Percentiles rank a stretch among this genome's conserved stretches.
Conservation (phyloP, 2,329 filamentous ascomycete species). For the Stachybotrys chartarum region DNA sequence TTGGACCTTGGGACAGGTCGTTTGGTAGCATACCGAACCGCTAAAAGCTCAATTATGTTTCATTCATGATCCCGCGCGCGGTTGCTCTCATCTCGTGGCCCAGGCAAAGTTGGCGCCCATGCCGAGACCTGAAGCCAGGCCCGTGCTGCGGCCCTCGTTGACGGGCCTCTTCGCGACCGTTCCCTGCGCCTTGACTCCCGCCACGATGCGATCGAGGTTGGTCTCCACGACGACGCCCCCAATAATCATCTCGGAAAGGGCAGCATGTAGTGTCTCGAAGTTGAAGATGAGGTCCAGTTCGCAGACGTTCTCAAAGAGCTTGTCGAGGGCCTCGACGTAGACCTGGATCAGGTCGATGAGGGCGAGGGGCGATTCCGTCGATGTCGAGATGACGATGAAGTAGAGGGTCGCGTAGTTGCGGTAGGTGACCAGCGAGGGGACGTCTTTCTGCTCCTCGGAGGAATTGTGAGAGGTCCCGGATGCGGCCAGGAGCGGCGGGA, state of each 20-base stretch:
- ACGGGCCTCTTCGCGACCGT: slow-evolving; percentile 72
- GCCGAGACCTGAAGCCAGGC: slow-evolving; percentile 41
- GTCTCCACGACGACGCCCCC: slow-evolving; percentile 94
- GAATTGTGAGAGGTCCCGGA: slow-evolving; percentile 57
- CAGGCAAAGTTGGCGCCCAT: slow-evolving; percentile 55
- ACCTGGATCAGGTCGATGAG: slow-evolving; percentile 97
- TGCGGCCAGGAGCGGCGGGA: slow-evolving; percentile 57
- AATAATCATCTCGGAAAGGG: slow-evolving; percentile 88
- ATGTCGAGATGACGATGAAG: slow-evolving; percentile 96
- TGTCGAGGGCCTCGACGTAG: slow-evolving; percentile 91
- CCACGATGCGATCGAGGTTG: slow-evolving; percentile 77
- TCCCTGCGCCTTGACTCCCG: slow-evolving; percentile 72
- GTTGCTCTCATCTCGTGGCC: slow-evolving; percentile 27
- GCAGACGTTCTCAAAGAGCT: slow-evolving; percentile 96
- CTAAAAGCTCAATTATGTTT: background rate
- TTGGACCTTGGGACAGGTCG: slow-evolving; percentile 9
- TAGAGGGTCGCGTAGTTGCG: slow-evolving; percentile 97
- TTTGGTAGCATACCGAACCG: slow-evolving; percentile 9
- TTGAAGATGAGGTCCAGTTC: slow-evolving; percentile 98
- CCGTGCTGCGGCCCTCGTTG: slow-evolving; percentile 53
- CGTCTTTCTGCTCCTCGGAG: slow-evolving; percentile 71
- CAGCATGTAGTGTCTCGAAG: slow-evolving; percentile 91
- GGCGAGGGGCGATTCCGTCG: slow-evolving; percentile 90
- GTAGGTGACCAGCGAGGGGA: slow-evolving; percentile 93
- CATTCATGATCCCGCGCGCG: slow-evolving; percentile 4